Percentiles rank a stretch among this genome's conserved stretches.
Evolutionary conservation across 768 basidiomycete species (phyloP).

Genomic region (Pleurotus pulmonarius): DNA sequence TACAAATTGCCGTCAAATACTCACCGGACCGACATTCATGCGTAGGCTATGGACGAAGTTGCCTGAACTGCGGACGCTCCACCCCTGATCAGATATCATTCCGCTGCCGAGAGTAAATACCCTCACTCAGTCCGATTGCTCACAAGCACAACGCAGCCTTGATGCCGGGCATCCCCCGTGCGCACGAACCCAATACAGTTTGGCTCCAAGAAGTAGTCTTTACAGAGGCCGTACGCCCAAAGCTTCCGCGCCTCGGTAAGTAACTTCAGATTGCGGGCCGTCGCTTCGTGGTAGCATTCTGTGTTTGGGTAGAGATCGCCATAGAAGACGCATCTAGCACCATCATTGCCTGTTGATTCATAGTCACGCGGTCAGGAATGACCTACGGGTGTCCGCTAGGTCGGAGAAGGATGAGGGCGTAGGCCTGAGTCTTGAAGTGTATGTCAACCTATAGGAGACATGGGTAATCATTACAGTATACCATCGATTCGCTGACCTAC

Average conservation of each 20-base stretch:
- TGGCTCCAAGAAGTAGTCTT: constrained; percentile 54
- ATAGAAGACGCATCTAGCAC: constrained; percentile 76
- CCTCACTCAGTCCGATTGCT: constrained; percentile 53
- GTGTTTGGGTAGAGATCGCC: constrained; percentile 75
- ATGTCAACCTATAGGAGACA: constrained; percentile 47
- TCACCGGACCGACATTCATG: constrained; percentile 65
- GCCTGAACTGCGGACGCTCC: constrained; percentile 20
- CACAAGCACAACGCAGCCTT: constrained; percentile 69
- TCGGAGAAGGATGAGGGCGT: constrained; percentile 74
- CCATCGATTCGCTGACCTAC: constrained; percentile 32
- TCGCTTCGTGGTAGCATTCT: constrained; percentile 57
- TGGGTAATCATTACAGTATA: too few relatives aligned
- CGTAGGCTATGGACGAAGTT: constrained; percentile 41
- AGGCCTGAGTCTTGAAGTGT: constrained; percentile 79
- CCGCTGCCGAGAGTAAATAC: neutral
- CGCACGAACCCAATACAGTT: constrained; percentile 80
- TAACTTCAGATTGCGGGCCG: constrained; percentile 45
- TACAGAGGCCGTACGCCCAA: constrained; percentile 62
- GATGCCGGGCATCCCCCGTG: constrained; percentile 47
- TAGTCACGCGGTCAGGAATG: neutral
- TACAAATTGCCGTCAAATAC: constrained; percentile 19
- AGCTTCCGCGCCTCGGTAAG: constrained; percentile 60
- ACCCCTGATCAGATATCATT: constrained; percentile 4
- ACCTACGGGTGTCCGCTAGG: constrained; percentile 71
- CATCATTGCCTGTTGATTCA: neutral